Evolutionary conservation across 805 yeast species (phyloP).

Genomic region (Priceomyces fermenticarens): DNA sequence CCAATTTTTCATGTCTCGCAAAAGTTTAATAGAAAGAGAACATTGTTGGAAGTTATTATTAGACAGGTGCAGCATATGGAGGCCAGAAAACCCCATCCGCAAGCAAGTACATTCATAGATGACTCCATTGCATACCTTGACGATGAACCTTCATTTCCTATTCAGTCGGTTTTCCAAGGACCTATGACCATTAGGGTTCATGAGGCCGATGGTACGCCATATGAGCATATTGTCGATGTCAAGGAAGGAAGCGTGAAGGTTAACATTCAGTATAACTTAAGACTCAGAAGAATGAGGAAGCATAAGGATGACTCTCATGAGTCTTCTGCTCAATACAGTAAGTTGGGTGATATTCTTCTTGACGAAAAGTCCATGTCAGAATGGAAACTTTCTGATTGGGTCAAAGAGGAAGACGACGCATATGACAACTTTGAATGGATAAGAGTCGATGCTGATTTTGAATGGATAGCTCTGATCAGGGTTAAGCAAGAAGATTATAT

Average conservation of each 20-base stretch:
- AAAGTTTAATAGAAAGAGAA: constrained; percentile 87
- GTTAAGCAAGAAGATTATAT: constrained; percentile 91
- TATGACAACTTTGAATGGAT: constrained; percentile 96
- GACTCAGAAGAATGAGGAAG: constrained; percentile 77
- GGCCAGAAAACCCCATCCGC: constrained; percentile 35
- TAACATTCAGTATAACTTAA: constrained; percentile 94
- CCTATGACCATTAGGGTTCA: constrained; percentile 97
- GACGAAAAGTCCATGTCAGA: constrained; percentile 55
- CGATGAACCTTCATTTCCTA: constrained; percentile 35
- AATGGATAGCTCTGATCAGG: constrained; percentile 84
- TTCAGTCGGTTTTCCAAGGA: constrained; percentile 70
- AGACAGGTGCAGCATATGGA: constrained; percentile 82
- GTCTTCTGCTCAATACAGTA: constrained; percentile 39
- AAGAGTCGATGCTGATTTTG: constrained; percentile 95
- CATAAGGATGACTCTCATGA: constrained; percentile 48
- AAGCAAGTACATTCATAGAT: constrained; percentile 40
- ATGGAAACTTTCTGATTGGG: constrained; percentile 76
- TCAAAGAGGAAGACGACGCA: constrained; percentile 66
- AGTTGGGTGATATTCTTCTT: constrained; percentile 74
- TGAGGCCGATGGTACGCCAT: constrained; percentile 98
- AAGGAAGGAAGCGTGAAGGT: constrained; percentile 81
- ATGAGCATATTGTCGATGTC: constrained; percentile 92
- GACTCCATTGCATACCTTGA: constrained; percentile 44
- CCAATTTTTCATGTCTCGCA: constrained; percentile 90
- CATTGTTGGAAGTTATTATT: constrained; percentile 91